These are phyloP conservation scores for Kodamaea alishanica DNA, from an alignment of 1,139 yeast species.

Conservation along the genomic window DNA sequence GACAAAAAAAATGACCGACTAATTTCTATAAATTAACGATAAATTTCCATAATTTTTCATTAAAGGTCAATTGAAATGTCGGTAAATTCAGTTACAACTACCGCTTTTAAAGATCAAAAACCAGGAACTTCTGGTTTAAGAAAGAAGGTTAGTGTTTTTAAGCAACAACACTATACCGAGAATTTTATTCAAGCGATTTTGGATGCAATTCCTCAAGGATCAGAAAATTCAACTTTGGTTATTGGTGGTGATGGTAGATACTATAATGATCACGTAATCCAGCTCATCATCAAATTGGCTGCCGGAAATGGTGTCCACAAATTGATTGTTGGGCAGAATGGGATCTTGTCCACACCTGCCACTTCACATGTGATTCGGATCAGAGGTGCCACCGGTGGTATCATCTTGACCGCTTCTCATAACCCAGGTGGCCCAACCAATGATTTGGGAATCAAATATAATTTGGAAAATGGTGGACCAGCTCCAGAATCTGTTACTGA, in stretches of 20 bases:
- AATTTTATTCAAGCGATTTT: conserved; percentile 88
- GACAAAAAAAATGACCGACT: neutral
- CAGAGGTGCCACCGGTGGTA: conserved; percentile 74
- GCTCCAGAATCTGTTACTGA: conserved; percentile 97
- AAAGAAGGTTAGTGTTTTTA: conserved; percentile 83
- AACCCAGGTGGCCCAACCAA: conserved; percentile 97
- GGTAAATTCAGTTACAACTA: conserved; percentile 47
- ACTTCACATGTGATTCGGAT: conserved; percentile 88
- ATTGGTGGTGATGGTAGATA: conserved; percentile 97
- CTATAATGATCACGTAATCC: conserved; percentile 79
- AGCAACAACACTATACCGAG: conserved; percentile 81
- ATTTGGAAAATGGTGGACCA: conserved; percentile 94
- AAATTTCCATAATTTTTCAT: neutral
- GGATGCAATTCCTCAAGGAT: conserved; percentile 87
- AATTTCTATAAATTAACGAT: neutral
- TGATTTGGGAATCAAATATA: conserved; percentile 95
- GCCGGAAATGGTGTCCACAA: conserved; percentile 91
- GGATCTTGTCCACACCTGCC: conserved; percentile 92
- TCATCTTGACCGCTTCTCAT: conserved; percentile 93
- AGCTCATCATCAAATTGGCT: conserved; percentile 74
- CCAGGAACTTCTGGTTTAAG: conserved; percentile 98
- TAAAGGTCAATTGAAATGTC: conserved; percentile 15
- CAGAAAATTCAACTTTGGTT: conserved; percentile 68
- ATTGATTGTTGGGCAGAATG: conserved; percentile 81
- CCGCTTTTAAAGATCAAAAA: conserved; percentile 83